phyloP scores from a whole-genome alignment of 1,284 basidiomycete species.

The Apiotrichum laibachii region DNA sequence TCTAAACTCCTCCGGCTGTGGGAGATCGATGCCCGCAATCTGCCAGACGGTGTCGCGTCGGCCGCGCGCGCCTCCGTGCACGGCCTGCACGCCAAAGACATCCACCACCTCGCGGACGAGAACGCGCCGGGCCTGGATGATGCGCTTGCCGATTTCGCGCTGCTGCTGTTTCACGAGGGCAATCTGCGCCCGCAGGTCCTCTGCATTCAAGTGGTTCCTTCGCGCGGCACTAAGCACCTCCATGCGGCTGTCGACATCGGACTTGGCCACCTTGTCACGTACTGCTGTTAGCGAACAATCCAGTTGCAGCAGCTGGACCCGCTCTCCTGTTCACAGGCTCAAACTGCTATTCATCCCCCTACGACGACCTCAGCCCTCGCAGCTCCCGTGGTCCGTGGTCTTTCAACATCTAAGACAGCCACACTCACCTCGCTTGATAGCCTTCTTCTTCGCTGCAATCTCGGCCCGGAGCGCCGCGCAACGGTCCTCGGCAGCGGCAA shows the following conservation, averaged over 20 bases:
- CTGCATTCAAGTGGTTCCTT: constrained; percentile 1
- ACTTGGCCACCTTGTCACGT: neutral
- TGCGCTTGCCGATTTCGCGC: constrained; percentile 24
- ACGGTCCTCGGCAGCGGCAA: constrained; percentile 27
- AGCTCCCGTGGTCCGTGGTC: too few species aligned
- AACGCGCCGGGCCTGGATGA: constrained; percentile 39
- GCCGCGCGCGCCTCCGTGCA: neutral
- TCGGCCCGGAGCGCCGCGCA: constrained; percentile 20
- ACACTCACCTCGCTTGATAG: constrained; percentile 20
- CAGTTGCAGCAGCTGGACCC: too few species aligned
- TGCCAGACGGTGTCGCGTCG: constrained; percentile 25
- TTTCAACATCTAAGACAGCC: too few species aligned
- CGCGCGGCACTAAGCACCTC: constrained; percentile 10
- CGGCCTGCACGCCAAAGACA: constrained; percentile 36
- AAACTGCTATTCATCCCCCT: too few species aligned
- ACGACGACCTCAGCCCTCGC: too few species aligned
- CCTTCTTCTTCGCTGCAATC: constrained; percentile 11
- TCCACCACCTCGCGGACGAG: constrained; percentile 39
- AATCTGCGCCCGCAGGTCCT: constrained; percentile 16
- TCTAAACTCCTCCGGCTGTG: constrained; percentile 33
- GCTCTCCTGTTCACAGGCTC: too few species aligned
- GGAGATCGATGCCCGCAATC: constrained; percentile 38
- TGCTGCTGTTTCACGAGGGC: constrained; percentile 22
- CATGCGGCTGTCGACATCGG: constrained; percentile 2
- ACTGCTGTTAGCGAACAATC: constrained; percentile 7